These are phyloP conservation scores for Calycina herbarum DNA, from an alignment of 2,329 filamentous ascomycete genomes.

Conservation along the genomic window DNA sequence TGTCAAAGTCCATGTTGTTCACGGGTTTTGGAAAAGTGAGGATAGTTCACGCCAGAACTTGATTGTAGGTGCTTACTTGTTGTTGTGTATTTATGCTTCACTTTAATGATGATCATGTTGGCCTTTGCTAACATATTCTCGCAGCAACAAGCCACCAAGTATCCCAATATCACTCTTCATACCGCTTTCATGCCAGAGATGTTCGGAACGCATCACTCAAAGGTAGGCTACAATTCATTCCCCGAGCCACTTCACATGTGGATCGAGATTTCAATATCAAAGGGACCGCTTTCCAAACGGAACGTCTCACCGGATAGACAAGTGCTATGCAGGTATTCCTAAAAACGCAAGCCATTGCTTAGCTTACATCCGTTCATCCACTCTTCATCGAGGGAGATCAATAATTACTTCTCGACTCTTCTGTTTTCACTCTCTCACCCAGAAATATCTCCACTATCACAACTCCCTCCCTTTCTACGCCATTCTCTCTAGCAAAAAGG, in stretches of 20 bases:
- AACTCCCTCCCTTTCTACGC: too few relatives aligned
- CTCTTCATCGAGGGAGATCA: not conserved
- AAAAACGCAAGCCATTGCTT: not conserved
- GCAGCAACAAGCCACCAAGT: slow-evolving; percentile 60
- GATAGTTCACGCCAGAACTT: slow-evolving; percentile 47
- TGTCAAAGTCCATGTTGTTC: slow-evolving; percentile 58
- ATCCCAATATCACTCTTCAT: slow-evolving; percentile 69
- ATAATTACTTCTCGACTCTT: too few relatives aligned
- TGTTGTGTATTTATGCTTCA: not conserved
- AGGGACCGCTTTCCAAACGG: not conserved
- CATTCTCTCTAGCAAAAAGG: too few relatives aligned
- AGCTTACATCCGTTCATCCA: too few relatives aligned
- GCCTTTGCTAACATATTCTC: slow-evolving; percentile 3
- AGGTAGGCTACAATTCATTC: slow-evolving; percentile 21
- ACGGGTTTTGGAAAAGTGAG: slow-evolving; percentile 69
- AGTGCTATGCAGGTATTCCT: not conserved
- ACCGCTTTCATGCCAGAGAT: slow-evolving; percentile 77
- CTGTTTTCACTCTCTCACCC: too few relatives aligned
- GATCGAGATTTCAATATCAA: not conserved
- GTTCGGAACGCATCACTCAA: slow-evolving; percentile 77
- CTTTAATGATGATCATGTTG: not conserved
- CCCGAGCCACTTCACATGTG: not conserved
- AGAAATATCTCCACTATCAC: too few relatives aligned
- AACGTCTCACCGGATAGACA: not conserved
- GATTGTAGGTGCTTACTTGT: slow-evolving; percentile 43